Evolutionary conservation across 495 filamentous ascomycete genomes (phyloP).

Genomic region (Xylaria bambusicola): DNA sequence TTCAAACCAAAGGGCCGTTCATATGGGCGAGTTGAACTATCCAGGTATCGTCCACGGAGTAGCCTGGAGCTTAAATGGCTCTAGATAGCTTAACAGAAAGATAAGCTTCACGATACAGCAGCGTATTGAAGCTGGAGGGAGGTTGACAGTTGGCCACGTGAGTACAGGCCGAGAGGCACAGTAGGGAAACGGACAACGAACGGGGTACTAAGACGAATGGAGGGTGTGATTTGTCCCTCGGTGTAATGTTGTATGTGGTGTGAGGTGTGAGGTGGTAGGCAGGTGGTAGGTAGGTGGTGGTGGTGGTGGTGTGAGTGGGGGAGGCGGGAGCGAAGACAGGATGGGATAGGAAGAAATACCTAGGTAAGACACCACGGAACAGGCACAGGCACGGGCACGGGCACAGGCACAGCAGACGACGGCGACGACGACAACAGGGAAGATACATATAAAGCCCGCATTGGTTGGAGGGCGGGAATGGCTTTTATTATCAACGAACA

Average conservation of each 20-base stretch:
- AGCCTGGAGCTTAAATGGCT: conserved; percentile 4
- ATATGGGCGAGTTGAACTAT: neutral
- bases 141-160: conserved; percentile 14
- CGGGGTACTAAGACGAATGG: neutral
- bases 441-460: too few relatives aligned
- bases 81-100: neutral
- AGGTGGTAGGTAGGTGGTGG: neutral
- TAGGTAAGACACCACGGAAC: too few relatives aligned
- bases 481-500: too few relatives aligned
- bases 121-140: neutral
- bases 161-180: too few relatives aligned
- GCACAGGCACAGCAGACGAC: neutral
- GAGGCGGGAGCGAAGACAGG: conserved; percentile 1
- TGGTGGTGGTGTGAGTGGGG: neutral
- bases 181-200: neutral
- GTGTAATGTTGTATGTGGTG: conserved; percentile 5
- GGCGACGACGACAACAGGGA: too few relatives aligned
- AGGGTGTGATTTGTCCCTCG: conserved; percentile 9
- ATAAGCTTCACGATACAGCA: neutral
- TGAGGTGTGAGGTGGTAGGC: too few relatives aligned
- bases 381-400: neutral
- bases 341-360: too few relatives aligned
- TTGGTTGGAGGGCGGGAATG: too few relatives aligned
- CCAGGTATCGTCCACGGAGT: neutral
- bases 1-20: conserved; percentile 3